A percentile compares a stretch with the other conserved stretches of the same genome.
Conservation (phyloP, 306 rosid genomes). For the Herpetospermum pedunculosum region DNA sequence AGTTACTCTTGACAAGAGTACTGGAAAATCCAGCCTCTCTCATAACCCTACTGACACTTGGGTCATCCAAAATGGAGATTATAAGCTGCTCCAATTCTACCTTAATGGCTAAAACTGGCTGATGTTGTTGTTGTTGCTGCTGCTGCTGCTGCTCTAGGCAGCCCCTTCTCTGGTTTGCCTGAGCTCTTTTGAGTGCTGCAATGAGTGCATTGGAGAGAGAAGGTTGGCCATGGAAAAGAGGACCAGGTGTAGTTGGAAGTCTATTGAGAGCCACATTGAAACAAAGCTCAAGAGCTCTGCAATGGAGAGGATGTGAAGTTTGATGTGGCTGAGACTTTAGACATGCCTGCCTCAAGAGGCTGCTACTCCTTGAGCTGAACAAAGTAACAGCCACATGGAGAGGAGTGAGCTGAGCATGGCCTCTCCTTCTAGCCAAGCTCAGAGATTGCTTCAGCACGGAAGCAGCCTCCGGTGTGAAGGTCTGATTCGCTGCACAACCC, state of each 20-base stretch:
- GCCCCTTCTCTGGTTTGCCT: conserved; percentile 95
- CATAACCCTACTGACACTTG: conserved; percentile 94
- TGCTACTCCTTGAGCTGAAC: conserved; percentile 47
- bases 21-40: conserved; percentile 94
- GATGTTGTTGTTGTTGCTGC: conserved; percentile 59
- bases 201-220: conserved; percentile 87
- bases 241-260: conserved; percentile 58
- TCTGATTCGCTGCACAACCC: conserved; percentile 73
- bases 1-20: conserved; percentile 51
- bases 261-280: conserved; percentile 94
- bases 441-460: conserved; percentile 80
- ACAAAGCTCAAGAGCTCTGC: conserved; percentile 94
- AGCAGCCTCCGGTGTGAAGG: conserved; percentile 98
- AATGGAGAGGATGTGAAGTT: conserved; percentile 54
- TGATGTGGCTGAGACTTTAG: conserved; percentile 65
- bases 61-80: conserved; percentile 84
- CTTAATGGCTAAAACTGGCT: conserved; percentile 56
- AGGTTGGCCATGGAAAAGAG: conserved; percentile 55
- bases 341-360: conserved; percentile 55
- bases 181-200: conserved; percentile 89
- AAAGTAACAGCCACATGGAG: conserved; percentile 80
- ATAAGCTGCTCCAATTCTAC: conserved; percentile 85
- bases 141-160: conserved; percentile 83
- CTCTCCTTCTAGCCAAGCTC: conserved; percentile 62
- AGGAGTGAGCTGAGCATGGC: conserved; percentile 97